Percentiles rank a stretch among this genome's conserved stretches.
These are phyloP conservation scores for Trichoderma citrinoviride DNA, from an alignment of 2,329 filamentous ascomycete species.

Conservation along the genomic window DNA sequence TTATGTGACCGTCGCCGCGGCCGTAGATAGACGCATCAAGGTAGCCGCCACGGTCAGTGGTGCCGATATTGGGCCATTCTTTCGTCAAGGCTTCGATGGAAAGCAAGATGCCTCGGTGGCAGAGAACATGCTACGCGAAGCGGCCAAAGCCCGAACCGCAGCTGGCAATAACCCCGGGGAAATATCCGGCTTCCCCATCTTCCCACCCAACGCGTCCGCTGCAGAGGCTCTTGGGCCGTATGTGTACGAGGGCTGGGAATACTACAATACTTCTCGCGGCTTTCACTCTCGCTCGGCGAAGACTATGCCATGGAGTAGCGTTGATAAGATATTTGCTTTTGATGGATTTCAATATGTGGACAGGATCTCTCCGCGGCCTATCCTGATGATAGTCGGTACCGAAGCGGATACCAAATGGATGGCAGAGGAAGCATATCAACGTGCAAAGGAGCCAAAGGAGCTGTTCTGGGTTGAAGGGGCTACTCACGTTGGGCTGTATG, in stretches of 20 bases:
- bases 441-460: constrained; percentile 23
- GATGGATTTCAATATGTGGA: constrained; percentile 20
- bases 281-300: constrained; percentile 19
- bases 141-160: constrained; percentile 10
- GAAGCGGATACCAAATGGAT: constrained; percentile 21
- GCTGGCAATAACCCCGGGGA: background rate
- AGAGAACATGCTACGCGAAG: constrained; percentile 1
- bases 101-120: background rate
- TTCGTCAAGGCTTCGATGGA: constrained; percentile 24
- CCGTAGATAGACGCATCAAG: constrained; percentile 39
- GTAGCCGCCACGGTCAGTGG: constrained; percentile 36
- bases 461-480: constrained; percentile 21
- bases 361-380: constrained; percentile 22
- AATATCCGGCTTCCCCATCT: background rate
- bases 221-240: constrained; percentile 3
- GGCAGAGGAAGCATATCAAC: constrained; percentile 6
- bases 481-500: constrained; percentile 24
- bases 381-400: constrained; percentile 24
- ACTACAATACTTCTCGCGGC: constrained; percentile 24
- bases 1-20: constrained; percentile 36
- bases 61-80: constrained; percentile 33
- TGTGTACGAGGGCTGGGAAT: constrained; percentile 2
- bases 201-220: background rate
- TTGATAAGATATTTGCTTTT: constrained; percentile 19
- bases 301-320: constrained; percentile 7